Conservation (phyloP, 1,139 yeast species). For the Meyerozyma smithsonii region DNA sequence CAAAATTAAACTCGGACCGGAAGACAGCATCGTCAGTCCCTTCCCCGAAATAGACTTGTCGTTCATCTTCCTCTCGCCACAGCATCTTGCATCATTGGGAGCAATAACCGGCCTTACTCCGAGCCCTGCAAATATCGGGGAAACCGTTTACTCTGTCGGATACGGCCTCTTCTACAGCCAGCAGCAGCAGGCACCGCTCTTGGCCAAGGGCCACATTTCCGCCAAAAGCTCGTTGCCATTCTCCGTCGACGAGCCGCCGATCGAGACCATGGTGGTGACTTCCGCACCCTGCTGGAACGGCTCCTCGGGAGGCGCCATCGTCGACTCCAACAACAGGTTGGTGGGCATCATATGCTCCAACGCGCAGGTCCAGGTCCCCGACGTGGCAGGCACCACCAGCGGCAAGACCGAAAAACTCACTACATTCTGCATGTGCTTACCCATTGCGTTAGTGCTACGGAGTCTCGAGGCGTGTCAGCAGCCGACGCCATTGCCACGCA, state of each 20-base stretch:
- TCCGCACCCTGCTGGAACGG: conserved; percentile 75
- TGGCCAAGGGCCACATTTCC: conserved; percentile 42
- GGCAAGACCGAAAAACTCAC: conserved; percentile 22
- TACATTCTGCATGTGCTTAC: conserved; percentile 26
- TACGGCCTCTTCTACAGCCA: conserved; percentile 47
- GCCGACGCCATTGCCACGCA: conserved; percentile 1
- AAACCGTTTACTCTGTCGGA: conserved; percentile 46
- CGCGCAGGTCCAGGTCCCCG: conserved; percentile 36
- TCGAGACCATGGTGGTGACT: conserved; percentile 37
- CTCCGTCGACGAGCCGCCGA: conserved; percentile 8
- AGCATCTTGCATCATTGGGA: not conserved
- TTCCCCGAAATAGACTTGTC: not conserved
- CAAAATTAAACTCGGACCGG: not conserved
- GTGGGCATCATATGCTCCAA: conserved; percentile 63
- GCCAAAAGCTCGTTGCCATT: conserved; percentile 16
- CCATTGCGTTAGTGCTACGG: conserved; percentile 22
- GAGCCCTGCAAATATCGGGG: conserved; percentile 20
- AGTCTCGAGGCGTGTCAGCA: conserved; percentile 11
- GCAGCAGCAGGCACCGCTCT: conserved; percentile 30
- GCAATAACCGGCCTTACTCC: not conserved
- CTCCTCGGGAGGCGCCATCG: conserved; percentile 68
- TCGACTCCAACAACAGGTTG: conserved; percentile 28
- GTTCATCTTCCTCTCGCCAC: not conserved
- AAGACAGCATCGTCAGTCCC: not conserved
- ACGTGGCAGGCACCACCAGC: conserved; percentile 6